A percentile compares a stretch with the other conserved stretches of the same genome.
Evolutionary conservation across 1,284 basidiomycete genomes (phyloP).

Genomic region (Ganoderma lingzhi): DNA sequence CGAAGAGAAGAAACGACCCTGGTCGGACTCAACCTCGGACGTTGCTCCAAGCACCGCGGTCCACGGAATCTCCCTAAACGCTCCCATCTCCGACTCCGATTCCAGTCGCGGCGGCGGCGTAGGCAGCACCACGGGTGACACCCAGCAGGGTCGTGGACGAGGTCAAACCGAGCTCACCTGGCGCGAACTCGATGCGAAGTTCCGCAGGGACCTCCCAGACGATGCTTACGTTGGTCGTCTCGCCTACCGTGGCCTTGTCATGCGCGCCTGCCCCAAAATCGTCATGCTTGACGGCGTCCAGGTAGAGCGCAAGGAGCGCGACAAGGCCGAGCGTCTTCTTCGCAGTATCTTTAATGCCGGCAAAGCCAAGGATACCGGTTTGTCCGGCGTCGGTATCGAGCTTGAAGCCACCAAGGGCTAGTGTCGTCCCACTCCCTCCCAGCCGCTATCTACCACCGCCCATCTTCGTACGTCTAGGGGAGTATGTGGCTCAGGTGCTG

Average conservation of each 20-base stretch:
- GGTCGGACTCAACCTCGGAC: constrained; percentile 12
- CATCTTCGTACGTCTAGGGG: not conserved
- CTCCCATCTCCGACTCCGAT: constrained; percentile 8
- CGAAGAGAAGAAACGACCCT: constrained; percentile 12
- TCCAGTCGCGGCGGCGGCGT: constrained; percentile 7
- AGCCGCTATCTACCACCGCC: not conserved
- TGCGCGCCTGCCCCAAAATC: constrained; percentile 75
- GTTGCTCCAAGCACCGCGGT: constrained; percentile 1
- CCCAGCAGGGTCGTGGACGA: constrained; percentile 29
- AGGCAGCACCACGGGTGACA: constrained; percentile 1
- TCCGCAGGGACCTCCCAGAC: constrained; percentile 89
- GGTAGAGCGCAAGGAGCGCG: constrained; percentile 81
- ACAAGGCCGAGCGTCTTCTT: constrained; percentile 79
- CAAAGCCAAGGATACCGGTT: constrained; percentile 37
- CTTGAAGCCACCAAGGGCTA: constrained; percentile 21
- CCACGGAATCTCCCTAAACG: constrained; percentile 7
- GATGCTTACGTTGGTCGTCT: constrained; percentile 85
- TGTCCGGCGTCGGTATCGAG: constrained; percentile 21
- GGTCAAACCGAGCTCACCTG: constrained; percentile 49
- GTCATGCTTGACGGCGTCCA: constrained; percentile 84
- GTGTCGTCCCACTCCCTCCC: not conserved
- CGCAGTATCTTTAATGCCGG: constrained; percentile 58
- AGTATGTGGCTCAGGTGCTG: not conserved
- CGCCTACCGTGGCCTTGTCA: constrained; percentile 87
- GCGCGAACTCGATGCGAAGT: constrained; percentile 84